These are phyloP conservation scores for Oryza punctata DNA, from an alignment of 176 grass and related monocot genomes.

Conservation along the genomic window DNA sequence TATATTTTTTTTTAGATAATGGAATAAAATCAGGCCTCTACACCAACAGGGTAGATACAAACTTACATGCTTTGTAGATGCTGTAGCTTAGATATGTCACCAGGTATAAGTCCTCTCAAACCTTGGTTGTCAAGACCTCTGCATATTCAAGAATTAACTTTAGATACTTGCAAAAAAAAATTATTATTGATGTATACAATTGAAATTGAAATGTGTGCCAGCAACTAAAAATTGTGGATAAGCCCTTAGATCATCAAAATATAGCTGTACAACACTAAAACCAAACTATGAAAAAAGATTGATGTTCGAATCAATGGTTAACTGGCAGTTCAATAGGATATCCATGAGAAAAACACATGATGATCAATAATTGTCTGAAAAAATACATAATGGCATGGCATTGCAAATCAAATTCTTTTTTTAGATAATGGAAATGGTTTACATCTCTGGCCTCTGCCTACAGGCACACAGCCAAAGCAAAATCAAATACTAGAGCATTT, in stretches of 20 bases:
- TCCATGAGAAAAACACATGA: neutral
- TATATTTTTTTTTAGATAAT: too few relatives aligned
- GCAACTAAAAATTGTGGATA: slow-evolving; percentile 6
- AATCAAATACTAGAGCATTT: neutral
- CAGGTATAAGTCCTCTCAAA: slow-evolving; percentile 74
- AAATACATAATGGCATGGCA: neutral
- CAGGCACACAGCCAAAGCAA: too few relatives aligned
- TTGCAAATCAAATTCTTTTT: too few relatives aligned
- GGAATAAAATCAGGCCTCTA: too few relatives aligned
- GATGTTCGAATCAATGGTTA: neutral
- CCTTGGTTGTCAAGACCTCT: slow-evolving; percentile 98
- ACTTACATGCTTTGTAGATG: slow-evolving; percentile 90
- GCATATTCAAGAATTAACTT: slow-evolving; percentile 39
- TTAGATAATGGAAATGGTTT: too few relatives aligned
- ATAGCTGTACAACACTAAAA: neutral
- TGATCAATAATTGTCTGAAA: neutral
- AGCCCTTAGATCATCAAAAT: neutral
- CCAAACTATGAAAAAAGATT: slow-evolving; percentile 11
- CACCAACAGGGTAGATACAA: too few relatives aligned
- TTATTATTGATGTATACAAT: neutral
- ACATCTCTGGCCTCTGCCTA: too few relatives aligned
- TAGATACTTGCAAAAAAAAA: slow-evolving; percentile 8
- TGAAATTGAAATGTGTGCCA: slow-evolving; percentile 12
- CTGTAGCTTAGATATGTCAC: slow-evolving; percentile 71
- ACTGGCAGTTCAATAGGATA: neutral